Percentiles rank a stretch among this genome's conserved stretches.
phyloP scores from a whole-genome alignment of 1,139 yeast genomes.

The Pichia sp. region DNA sequence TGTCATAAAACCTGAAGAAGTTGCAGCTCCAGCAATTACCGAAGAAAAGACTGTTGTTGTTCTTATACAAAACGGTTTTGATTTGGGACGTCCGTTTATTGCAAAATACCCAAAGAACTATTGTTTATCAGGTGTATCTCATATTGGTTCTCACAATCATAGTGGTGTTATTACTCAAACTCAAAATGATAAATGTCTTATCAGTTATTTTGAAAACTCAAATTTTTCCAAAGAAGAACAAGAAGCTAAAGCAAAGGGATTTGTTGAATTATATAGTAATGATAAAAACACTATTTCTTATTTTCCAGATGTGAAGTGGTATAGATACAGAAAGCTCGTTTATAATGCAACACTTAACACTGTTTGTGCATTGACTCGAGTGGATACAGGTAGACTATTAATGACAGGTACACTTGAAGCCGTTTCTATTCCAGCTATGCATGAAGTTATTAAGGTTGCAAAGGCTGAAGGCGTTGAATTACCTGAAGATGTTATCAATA shows the following conservation, averaged over 20 bases:
- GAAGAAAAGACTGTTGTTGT: slow-evolving; percentile 35
- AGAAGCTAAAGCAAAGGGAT: slow-evolving; percentile 34
- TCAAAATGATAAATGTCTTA: slow-evolving; percentile 32
- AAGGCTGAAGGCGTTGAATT: slow-evolving; percentile 46
- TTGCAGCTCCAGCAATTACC: slow-evolving; percentile 43
- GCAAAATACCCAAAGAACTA: slow-evolving; percentile 41
- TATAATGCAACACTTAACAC: slow-evolving; percentile 53
- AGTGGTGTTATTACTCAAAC: slow-evolving; percentile 31
- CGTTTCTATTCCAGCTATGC: slow-evolving; percentile 46
- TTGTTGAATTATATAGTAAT: slow-evolving; percentile 38
- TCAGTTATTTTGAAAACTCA: slow-evolving; percentile 41
- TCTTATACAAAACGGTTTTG: slow-evolving; percentile 53
- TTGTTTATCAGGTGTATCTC: slow-evolving; percentile 47
- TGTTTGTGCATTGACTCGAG: slow-evolving; percentile 39
- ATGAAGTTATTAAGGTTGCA: slow-evolving; percentile 45
- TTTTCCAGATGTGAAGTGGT: slow-evolving; percentile 39
- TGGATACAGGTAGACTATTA: slow-evolving; percentile 39
- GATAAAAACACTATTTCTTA: slow-evolving; percentile 32
- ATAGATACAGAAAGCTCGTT: slow-evolving; percentile 50
- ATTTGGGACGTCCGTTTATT: slow-evolving; percentile 44
- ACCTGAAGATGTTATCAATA: slow-evolving; percentile 34
- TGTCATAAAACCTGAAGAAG: slow-evolving; percentile 39
- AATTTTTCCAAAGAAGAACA: slow-evolving; percentile 25
- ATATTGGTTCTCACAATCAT: slow-evolving; percentile 36
- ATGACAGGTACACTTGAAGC: slow-evolving; percentile 39